Evolutionary conservation across 305 asterid genomes (phyloP), one percentile per base, ranked within the genome.

Genomic region (Petunia hybrid): DNA sequence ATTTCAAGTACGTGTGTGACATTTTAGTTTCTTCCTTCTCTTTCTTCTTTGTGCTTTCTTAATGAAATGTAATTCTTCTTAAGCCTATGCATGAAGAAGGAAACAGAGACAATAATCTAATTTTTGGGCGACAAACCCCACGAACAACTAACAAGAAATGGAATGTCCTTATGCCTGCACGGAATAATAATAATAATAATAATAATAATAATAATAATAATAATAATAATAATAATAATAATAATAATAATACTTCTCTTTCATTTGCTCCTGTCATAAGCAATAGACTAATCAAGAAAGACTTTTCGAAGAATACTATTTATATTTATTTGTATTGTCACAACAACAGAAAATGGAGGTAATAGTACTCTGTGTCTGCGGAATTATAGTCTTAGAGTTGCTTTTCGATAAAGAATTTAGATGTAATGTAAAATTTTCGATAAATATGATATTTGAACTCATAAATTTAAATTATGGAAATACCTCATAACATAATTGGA

Each of bases 1-100:
- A 95, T 55, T 77, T 81, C 87, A 88, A 86, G 87, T 89, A 3
- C 55, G 40, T 79, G 36, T 63, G 57, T 40, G 41, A 55, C 69
- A 77, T 77, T 40, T 16, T 61, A 42, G 55, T 22, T 60, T 61
- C 35, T 61, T 31, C 45, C 40, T 16, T 60, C 71, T 43, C n/a
- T 56, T 62, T 42, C 80, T 12, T 36, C 56, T n/a, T 65, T 8
- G 10, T 43, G 12, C 42, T 36, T 13, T 31, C 57, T 43, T 60
- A 63, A 42, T 41, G 41, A 59, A 22, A 22, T 16, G 45, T 13
- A 77, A 5, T 61, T 77, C 13, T 42, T 39, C 60, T 61, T 60
- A 14, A 42, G 42, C 4, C 13, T 8, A 6, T 56, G 31, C 41
- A 59, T 59, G 10, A 61, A 31, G 16, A 31, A 60, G 12, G 3